These are phyloP conservation scores for Imleria badia DNA, from an alignment of 768 basidiomycete genomes.

Conservation along the genomic window DNA sequence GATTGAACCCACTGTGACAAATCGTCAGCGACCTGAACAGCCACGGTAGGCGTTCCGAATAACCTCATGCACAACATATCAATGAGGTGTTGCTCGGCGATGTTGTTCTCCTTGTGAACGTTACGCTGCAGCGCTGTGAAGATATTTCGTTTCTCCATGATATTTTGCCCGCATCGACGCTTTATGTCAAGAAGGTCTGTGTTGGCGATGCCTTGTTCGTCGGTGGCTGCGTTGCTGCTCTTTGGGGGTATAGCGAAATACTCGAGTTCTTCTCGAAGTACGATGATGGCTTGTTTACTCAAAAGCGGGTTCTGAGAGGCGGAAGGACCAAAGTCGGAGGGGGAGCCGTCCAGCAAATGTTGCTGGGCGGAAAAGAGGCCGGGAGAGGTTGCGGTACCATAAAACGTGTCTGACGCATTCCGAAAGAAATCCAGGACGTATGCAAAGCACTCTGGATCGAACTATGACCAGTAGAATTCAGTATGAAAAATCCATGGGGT, in stretches of 20 bases:
- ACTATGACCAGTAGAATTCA: slow-evolving; percentile 49
- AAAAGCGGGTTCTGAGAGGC: slow-evolving; percentile 88
- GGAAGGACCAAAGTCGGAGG: slow-evolving; percentile 58
- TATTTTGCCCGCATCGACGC: slow-evolving; percentile 78
- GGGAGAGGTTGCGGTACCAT: slow-evolving; percentile 72
- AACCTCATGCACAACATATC: slow-evolving; percentile 99
- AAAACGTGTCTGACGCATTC: slow-evolving; percentile 84
- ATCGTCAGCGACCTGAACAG: slow-evolving; percentile 10
- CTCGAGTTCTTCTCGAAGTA: slow-evolving; percentile 95
- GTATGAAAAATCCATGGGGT: background rate
- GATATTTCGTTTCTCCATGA: slow-evolving; percentile 88
- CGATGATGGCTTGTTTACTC: slow-evolving; percentile 96
- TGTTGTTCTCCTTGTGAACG: slow-evolving; percentile 98
- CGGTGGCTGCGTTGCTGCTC: slow-evolving; percentile 58
- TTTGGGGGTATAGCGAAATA: slow-evolving; percentile 95
- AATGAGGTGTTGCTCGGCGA: slow-evolving; percentile 98
- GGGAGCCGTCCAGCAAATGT: slow-evolving; percentile 65
- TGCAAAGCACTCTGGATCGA: slow-evolving; percentile 95
- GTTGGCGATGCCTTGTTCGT: slow-evolving; percentile 80
- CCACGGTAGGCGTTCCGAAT: slow-evolving; percentile 11
- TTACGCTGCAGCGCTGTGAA: slow-evolving; percentile 98
- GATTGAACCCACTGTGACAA: slow-evolving; percentile 74
- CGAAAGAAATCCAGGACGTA: slow-evolving; percentile 93
- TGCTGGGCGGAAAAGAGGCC: slow-evolving; percentile 81
- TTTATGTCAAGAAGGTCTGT: slow-evolving; percentile 77